Evolutionary conservation across 192 early-diverging fungal species (phyloP).

Genomic region (Haplosporangium gracile): DNA sequence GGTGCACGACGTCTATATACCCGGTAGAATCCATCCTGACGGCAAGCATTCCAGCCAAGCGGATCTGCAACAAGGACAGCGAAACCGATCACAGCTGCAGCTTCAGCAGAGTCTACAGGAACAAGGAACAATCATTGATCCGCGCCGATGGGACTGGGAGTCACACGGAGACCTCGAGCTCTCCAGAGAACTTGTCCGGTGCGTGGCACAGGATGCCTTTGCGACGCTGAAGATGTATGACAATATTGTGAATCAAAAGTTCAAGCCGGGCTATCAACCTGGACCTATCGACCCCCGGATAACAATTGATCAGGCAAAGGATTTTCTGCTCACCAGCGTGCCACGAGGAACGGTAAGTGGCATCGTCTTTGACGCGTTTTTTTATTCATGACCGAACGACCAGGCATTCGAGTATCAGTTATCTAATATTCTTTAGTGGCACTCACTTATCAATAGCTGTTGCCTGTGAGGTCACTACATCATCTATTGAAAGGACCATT

Average conservation of each 20-base stretch:
- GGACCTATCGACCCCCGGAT: background rate
- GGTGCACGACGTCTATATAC: slow-evolving; percentile 42
- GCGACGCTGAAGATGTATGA: slow-evolving; percentile 28
- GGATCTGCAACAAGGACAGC: background rate
- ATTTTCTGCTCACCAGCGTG: slow-evolving; percentile 38
- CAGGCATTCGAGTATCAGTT: background rate
- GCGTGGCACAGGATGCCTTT: slow-evolving; percentile 49
- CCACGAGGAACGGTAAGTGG: slow-evolving; percentile 43
- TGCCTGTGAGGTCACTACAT: slow-evolving; percentile 43
- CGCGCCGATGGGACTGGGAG: slow-evolving; percentile 52
- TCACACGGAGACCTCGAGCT: slow-evolving; percentile 41
- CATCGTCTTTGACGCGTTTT: background rate
- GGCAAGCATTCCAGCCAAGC: background rate
- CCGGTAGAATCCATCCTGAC: slow-evolving; percentile 27
- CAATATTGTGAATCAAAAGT: slow-evolving; percentile 32
- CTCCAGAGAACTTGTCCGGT: slow-evolving; percentile 36
- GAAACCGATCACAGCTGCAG: slow-evolving; percentile 3
- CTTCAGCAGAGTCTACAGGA: background rate
- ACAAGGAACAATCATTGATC: slow-evolving; percentile 31
- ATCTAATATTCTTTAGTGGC: background rate
- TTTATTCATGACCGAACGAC: background rate
- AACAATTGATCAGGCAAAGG: slow-evolving; percentile 1
- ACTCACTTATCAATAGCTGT: background rate
- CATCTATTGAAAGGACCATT: slow-evolving; percentile 44
- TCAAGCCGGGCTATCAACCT: slow-evolving; percentile 30